phyloP scores from a whole-genome alignment of 768 basidiomycete species.

The Tubosaeta sp. region DNA sequence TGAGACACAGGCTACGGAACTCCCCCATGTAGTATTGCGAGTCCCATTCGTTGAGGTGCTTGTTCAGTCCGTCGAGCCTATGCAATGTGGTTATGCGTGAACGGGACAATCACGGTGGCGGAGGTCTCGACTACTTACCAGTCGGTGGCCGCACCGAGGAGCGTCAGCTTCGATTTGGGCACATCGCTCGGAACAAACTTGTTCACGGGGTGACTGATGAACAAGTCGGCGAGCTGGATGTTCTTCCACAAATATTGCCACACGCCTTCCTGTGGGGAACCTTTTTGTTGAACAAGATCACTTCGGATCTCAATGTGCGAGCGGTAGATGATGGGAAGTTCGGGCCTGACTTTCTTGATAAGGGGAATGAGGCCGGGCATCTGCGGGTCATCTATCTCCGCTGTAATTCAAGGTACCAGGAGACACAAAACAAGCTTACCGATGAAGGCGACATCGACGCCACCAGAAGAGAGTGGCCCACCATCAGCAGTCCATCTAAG shows the following conservation, averaged over 20 bases:
- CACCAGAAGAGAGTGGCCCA: slow-evolving; percentile 77
- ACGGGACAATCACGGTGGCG: slow-evolving; percentile 2
- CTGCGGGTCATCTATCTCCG: slow-evolving; percentile 71
- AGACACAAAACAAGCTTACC: slow-evolving; percentile 39
- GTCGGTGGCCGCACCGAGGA: slow-evolving; percentile 82
- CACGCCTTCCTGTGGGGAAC: slow-evolving; percentile 84
- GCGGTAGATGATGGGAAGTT: slow-evolving; percentile 86
- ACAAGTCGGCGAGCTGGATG: slow-evolving; percentile 84
- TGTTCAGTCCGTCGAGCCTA: slow-evolving; percentile 93
- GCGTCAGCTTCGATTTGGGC: slow-evolving; percentile 60
- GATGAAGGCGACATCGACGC: slow-evolving; percentile 86
- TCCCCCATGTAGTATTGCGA: slow-evolving; percentile 88
- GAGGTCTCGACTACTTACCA: slow-evolving; percentile 48
- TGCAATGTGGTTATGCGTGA: background rate
- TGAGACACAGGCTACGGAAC: slow-evolving; percentile 70
- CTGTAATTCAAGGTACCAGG: slow-evolving; percentile 7
- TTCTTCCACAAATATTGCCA: slow-evolving; percentile 96
- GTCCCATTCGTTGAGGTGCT: slow-evolving; percentile 77
- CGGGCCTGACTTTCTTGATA: slow-evolving; percentile 80
- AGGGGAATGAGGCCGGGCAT: slow-evolving; percentile 93
- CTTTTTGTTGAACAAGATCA: slow-evolving; percentile 76
- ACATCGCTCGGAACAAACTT: slow-evolving; percentile 92
- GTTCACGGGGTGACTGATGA: slow-evolving; percentile 92
- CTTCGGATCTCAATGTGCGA: slow-evolving; percentile 94
- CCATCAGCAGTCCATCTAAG: slow-evolving; percentile 83